A percentile compares a stretch with the other conserved stretches of the same genome.
Conservation (phyloP, 2,329 filamentous ascomycete species). For the Trichoderma lentiforme region DNA sequence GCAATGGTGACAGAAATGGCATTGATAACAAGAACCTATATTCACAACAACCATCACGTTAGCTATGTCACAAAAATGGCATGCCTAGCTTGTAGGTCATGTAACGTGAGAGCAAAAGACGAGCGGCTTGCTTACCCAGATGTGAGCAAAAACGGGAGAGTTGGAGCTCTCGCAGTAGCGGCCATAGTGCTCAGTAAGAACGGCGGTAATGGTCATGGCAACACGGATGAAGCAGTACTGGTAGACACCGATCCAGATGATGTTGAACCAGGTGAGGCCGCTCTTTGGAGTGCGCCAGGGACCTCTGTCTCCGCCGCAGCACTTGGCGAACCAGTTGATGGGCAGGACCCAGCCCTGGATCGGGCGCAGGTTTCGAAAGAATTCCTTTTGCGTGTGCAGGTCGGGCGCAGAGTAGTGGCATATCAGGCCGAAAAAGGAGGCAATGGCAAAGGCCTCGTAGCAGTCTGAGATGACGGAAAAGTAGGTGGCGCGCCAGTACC, state of each 20-base stretch:
- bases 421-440: constrained; percentile 79
- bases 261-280: constrained; percentile 87
- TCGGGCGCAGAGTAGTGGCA: constrained; percentile 77
- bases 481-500: constrained; percentile 76
- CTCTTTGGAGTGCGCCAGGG: constrained; percentile 71
- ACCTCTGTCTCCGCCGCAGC: constrained; percentile 66
- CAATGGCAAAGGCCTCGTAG: constrained; percentile 86
- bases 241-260: constrained; percentile 78
- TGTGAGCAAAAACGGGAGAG: constrained; percentile 73
- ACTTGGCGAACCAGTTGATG: constrained; percentile 65
- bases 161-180: constrained; percentile 77
- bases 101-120: background rate
- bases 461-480: constrained; percentile 78
- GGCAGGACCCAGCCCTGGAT: constrained; percentile 73
- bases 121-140: constrained; percentile 61
- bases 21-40: constrained; percentile 64
- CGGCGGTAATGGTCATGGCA: constrained; percentile 73
- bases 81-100: background rate
- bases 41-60: background rate
- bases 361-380: constrained; percentile 66
- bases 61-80: background rate
- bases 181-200: constrained; percentile 65
- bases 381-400: constrained; percentile 76
- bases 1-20: constrained; percentile 71
- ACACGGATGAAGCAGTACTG: constrained; percentile 84